phyloP scores from a whole-genome alignment of 2,329 filamentous ascomycete species.

The Lithohypha guttulata region DNA sequence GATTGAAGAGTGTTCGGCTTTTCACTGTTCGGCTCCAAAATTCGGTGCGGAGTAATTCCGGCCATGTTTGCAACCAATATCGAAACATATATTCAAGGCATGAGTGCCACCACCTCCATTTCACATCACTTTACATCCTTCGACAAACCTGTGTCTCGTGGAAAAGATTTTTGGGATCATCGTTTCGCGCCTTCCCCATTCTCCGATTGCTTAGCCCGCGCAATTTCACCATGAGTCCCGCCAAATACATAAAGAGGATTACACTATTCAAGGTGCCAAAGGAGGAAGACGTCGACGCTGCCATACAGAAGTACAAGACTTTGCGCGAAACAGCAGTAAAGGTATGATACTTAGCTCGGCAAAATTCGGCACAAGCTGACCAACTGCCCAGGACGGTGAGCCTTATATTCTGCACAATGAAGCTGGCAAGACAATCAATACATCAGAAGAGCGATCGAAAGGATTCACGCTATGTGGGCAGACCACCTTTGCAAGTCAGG shows the following conservation, averaged over 20 bases:
- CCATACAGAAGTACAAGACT: constrained; percentile 37
- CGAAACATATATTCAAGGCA: too few species aligned
- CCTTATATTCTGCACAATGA: constrained; percentile 54
- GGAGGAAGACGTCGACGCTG: constrained; percentile 32
- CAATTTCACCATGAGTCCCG: constrained; percentile 28
- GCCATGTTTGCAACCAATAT: too few species aligned
- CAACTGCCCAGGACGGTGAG: constrained; percentile 55
- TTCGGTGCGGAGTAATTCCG: too few species aligned
- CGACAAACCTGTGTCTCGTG: too few species aligned
- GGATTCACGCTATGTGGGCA: constrained; percentile 56
- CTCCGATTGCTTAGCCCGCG: too few species aligned
- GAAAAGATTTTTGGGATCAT: too few species aligned
- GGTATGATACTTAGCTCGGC: constrained; percentile 24
- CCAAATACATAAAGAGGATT: constrained; percentile 35
- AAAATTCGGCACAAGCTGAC: too few species aligned
- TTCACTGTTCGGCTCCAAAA: too few species aligned
- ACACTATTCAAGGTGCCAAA: constrained; percentile 45
- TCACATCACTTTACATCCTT: too few species aligned
- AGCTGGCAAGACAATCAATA: constrained; percentile 45
- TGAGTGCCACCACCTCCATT: too few species aligned
- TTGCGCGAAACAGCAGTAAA: constrained; percentile 35
- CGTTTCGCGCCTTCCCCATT: too few species aligned
- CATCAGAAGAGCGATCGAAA: constrained; percentile 44
- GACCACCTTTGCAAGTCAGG: constrained; percentile 52
- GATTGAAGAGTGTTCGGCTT: not conserved